Evolutionary conservation across 495 filamentous ascomycete genomes (phyloP).

Genomic region (Penicillium fimorum): DNA sequence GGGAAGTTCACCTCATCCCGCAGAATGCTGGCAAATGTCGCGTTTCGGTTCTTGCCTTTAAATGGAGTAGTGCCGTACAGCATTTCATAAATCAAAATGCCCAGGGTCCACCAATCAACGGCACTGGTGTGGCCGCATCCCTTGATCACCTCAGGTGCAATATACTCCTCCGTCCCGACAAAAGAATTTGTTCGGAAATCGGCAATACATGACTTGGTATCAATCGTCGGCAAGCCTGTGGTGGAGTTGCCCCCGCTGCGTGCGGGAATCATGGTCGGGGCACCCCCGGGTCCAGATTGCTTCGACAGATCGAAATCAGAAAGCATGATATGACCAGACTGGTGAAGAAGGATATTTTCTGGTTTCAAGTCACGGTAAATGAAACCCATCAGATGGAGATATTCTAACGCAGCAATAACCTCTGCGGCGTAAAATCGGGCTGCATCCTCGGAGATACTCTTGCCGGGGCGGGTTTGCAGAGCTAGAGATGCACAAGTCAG

Average conservation of each 20-base stretch:
- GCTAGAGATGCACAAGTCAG: conserved; percentile 47
- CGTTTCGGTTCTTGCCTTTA: conserved; percentile 98
- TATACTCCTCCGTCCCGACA: conserved; percentile 98
- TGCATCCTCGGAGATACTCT: conserved; percentile 95
- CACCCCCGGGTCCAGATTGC: conserved; percentile 93
- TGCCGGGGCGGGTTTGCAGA: conserved; percentile 92
- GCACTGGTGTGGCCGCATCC: conserved; percentile 97
- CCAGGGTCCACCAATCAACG: conserved; percentile 98
- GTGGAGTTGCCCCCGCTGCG: conserved; percentile 65
- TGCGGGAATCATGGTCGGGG: conserved; percentile 93
- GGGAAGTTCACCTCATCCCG: conserved; percentile 94
- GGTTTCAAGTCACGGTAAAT: conserved; percentile 98
- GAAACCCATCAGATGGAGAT: conserved; percentile 98
- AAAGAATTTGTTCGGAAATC: conserved; percentile 99
- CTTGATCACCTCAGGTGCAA: conserved; percentile 97
- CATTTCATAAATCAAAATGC: conserved; percentile 98
- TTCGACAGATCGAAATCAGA: conserved; percentile 99
- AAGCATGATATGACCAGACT: conserved; percentile 98
- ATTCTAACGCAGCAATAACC: conserved; percentile 96
- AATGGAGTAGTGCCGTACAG: conserved; percentile 98
- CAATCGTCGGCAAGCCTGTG: conserved; percentile 85
- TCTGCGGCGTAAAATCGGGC: conserved; percentile 97
- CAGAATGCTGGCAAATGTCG: conserved; percentile 96
- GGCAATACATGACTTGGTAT: conserved; percentile 96
- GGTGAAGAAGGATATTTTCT: conserved; percentile 96